phyloP scores from a whole-genome alignment of 2,329 filamentous ascomycete species.

The Daldinia eschscholtzii region DNA sequence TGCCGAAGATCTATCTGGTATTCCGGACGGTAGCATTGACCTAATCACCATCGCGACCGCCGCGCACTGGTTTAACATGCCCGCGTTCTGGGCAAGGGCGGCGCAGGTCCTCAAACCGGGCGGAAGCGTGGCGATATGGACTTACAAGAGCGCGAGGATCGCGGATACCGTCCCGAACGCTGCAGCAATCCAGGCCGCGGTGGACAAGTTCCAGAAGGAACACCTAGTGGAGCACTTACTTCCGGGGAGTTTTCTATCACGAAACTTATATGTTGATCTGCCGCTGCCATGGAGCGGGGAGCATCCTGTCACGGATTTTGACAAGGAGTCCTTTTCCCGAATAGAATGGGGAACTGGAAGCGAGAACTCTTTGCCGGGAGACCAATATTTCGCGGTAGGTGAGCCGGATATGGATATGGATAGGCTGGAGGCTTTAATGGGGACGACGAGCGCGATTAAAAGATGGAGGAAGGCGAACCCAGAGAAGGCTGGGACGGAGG shows the following conservation, averaged over 20 bases:
- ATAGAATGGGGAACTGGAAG: background rate
- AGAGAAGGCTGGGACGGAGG: conserved; percentile 19
- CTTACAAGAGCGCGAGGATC: background rate
- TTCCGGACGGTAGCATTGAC: conserved; percentile 20
- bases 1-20: conserved; percentile 21
- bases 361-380: background rate
- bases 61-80: conserved; percentile 27
- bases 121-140: conserved; percentile 27
- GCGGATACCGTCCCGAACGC: conserved; percentile 16
- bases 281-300: background rate
- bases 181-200: conserved; percentile 14
- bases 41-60: conserved; percentile 25
- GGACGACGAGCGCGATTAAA: conserved; percentile 19
- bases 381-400: background rate
- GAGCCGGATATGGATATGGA: conserved; percentile 1
- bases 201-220: background rate
- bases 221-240: background rate
- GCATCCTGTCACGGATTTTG: background rate
- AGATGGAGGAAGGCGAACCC: conserved; percentile 25
- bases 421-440: conserved; percentile 16
- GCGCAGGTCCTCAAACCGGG: conserved; percentile 25
- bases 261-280: background rate
- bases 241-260: background rate
- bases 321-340: background rate
- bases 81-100: conserved; percentile 26